Conservation (phyloP, 1,284 basidiomycete genomes). For the Bjerkandera adusta region DNA sequence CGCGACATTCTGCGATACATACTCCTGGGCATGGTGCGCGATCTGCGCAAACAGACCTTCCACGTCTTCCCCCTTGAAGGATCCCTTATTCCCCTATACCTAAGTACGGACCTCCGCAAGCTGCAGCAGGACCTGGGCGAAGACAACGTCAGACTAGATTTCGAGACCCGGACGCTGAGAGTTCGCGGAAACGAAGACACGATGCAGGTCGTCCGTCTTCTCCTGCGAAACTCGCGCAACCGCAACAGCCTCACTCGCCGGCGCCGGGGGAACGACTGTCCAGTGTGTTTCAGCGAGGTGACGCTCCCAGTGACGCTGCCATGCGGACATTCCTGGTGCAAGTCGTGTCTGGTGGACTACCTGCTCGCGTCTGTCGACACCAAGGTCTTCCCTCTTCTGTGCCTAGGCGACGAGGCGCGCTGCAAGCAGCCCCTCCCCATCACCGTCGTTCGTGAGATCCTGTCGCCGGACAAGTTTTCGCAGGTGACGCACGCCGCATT, state of each 20-base stretch:
- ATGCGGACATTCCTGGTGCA: slow-evolving; percentile 69
- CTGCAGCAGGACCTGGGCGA: slow-evolving; percentile 37
- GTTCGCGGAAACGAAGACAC: slow-evolving; percentile 36
- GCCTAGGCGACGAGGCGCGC: slow-evolving; percentile 57
- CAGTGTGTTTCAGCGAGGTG: slow-evolving; percentile 57
- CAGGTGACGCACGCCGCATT: slow-evolving; percentile 56
- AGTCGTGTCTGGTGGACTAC: slow-evolving; percentile 55
- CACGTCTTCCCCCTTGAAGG: slow-evolving; percentile 45
- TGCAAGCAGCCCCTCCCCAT: slow-evolving; percentile 56
- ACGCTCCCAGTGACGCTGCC: slow-evolving; percentile 47
- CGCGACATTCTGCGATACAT: slow-evolving; percentile 38
- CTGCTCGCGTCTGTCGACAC: slow-evolving; percentile 53
- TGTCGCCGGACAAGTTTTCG: slow-evolving; percentile 50
- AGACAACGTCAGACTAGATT: slow-evolving; percentile 38
- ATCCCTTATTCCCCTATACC: slow-evolving; percentile 41
- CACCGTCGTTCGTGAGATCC: slow-evolving; percentile 42
- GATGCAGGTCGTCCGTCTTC: slow-evolving; percentile 37
- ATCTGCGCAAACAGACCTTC: slow-evolving; percentile 39
- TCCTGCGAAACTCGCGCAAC: slow-evolving; percentile 34
- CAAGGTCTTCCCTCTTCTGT: slow-evolving; percentile 63
- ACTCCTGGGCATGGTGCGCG: slow-evolving; percentile 45
- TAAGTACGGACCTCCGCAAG: slow-evolving; percentile 38
- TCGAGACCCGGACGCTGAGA: slow-evolving; percentile 28
- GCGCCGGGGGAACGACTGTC: slow-evolving; percentile 39
- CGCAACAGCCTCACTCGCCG: slow-evolving; percentile 26